Percentiles rank a stretch among this genome's conserved stretches.
phyloP scores from a whole-genome alignment of 2,329 filamentous ascomycete species.

The Rasamsonia emersonii region DNA sequence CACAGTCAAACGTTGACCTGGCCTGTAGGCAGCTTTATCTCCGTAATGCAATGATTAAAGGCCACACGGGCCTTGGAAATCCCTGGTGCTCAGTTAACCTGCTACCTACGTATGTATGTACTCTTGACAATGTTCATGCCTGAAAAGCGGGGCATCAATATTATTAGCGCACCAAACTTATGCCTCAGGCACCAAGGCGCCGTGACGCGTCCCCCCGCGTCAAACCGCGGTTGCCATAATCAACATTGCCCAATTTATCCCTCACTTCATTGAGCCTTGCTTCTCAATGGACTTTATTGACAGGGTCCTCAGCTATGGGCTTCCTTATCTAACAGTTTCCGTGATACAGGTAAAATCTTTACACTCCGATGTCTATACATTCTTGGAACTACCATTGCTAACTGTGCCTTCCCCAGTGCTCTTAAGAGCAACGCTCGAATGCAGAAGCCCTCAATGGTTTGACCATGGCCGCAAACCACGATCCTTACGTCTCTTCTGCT shows the following conservation, averaged over 20 bases:
- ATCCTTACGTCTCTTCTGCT: conserved; percentile 39
- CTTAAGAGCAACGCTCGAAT: conserved; percentile 12
- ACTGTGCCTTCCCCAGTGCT: conserved; percentile 18
- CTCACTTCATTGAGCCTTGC: too few relatives aligned
- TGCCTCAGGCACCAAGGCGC: conserved; percentile 8
- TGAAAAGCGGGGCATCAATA: conserved; percentile 1
- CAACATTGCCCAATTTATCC: too few relatives aligned
- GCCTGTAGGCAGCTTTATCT: too few relatives aligned
- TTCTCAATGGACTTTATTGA: too few relatives aligned
- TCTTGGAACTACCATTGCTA: too few relatives aligned
- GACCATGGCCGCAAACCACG: conserved; percentile 17
- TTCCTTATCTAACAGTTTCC: too few relatives aligned
- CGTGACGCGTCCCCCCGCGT: conserved; percentile 9
- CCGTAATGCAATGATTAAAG: too few relatives aligned
- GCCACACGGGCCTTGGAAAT: too few relatives aligned
- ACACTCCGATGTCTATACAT: conserved; percentile 6
- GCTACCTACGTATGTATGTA: too few relatives aligned
- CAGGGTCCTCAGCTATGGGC: conserved; percentile 1
- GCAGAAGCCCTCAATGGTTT: conserved; percentile 8
- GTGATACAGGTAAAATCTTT: conserved; percentile 9
- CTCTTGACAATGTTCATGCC: background rate
- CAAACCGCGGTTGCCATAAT: background rate
- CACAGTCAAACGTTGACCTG: too few relatives aligned
- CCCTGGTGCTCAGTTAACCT: too few relatives aligned
- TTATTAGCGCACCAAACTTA: too few relatives aligned